Percentiles rank a stretch among this genome's conserved stretches.
These are phyloP conservation scores for Ustilago loliicola DNA, from an alignment of 1,284 basidiomycete species.

Conservation along the genomic window DNA sequence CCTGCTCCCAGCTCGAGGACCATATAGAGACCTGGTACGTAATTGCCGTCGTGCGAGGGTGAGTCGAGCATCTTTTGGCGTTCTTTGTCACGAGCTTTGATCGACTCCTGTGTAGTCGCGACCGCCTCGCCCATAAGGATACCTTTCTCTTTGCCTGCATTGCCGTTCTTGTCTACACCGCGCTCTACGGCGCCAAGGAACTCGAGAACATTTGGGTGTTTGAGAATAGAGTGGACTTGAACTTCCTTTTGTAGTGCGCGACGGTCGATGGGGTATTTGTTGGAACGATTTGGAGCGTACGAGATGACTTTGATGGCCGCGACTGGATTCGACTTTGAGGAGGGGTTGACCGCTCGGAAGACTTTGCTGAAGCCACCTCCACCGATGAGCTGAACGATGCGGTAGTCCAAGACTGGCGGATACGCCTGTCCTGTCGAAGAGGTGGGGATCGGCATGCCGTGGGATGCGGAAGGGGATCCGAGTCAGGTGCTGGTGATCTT, in stretches of 20 bases:
- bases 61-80: slow-evolving; percentile 44
- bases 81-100: slow-evolving; percentile 66
- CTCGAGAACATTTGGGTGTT: slow-evolving; percentile 85
- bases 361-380: slow-evolving; percentile 69
- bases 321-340: slow-evolving; percentile 51
- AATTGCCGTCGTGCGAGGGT: slow-evolving; percentile 55
- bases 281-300: slow-evolving; percentile 59
- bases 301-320: slow-evolving; percentile 70
- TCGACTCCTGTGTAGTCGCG: slow-evolving; percentile 74
- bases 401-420: slow-evolving; percentile 64
- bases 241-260: slow-evolving; percentile 82
- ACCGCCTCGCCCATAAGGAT: slow-evolving; percentile 55
- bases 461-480: background rate
- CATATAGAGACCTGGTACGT: slow-evolving; percentile 81
- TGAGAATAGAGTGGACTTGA: slow-evolving; percentile 85
- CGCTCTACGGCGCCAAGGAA: slow-evolving; percentile 78
- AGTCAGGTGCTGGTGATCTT: background rate
- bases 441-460: slow-evolving; percentile 57
- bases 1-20: slow-evolving; percentile 91
- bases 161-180: slow-evolving; percentile 47
- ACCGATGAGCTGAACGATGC: slow-evolving; percentile 66
- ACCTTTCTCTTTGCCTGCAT: slow-evolving; percentile 45
- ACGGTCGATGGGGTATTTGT: slow-evolving; percentile 65
- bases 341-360: slow-evolving; percentile 64
- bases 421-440: slow-evolving; percentile 67